Evolutionary conservation across 1,284 basidiomycete species (phyloP).

Genomic region (Cutaneotrichosporon curvatum): DNA sequence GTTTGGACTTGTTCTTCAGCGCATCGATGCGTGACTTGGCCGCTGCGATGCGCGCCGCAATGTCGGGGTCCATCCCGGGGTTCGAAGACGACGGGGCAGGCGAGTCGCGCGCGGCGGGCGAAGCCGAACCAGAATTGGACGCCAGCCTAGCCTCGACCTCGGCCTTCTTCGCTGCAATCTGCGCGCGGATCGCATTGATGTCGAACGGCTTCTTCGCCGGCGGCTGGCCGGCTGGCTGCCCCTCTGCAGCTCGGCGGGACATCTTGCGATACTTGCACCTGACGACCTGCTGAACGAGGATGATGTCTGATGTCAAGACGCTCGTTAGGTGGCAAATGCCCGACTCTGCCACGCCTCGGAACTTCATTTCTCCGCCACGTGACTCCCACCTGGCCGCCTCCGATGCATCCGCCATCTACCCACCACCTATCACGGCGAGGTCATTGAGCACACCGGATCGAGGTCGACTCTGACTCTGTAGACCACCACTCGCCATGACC

Average conservation of each 20-base stretch:
- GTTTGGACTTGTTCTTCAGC: conserved; percentile 49
- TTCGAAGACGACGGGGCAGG: conserved; percentile 44
- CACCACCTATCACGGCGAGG: conserved; percentile 7
- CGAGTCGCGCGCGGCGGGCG: conserved; percentile 19
- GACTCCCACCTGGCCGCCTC: not conserved
- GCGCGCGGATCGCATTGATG: conserved; percentile 51
- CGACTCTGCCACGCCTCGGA: not conserved
- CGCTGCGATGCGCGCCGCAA: conserved; percentile 64
- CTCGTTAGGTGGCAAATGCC: conserved; percentile 8
- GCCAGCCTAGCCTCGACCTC: conserved; percentile 58
- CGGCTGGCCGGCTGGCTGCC: conserved; percentile 16
- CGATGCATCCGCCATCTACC: not conserved
- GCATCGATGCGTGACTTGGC: conserved; percentile 71
- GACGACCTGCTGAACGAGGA: too few species aligned
- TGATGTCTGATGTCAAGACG: not conserved
- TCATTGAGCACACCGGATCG: too few species aligned
- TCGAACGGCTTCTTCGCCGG: conserved; percentile 19
- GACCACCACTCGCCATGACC: conserved; percentile 52
- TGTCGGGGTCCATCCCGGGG: conserved; percentile 53
- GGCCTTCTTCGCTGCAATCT: conserved; percentile 75
- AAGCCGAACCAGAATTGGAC: conserved; percentile 32
- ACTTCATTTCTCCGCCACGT: not conserved
- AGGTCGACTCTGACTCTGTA: too few species aligned
- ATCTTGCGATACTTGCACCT: too few species aligned
- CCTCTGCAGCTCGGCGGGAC: conserved; percentile 9